Conservation (phyloP, 805 yeast genomes). For the Candida tallmaniae region DNA sequence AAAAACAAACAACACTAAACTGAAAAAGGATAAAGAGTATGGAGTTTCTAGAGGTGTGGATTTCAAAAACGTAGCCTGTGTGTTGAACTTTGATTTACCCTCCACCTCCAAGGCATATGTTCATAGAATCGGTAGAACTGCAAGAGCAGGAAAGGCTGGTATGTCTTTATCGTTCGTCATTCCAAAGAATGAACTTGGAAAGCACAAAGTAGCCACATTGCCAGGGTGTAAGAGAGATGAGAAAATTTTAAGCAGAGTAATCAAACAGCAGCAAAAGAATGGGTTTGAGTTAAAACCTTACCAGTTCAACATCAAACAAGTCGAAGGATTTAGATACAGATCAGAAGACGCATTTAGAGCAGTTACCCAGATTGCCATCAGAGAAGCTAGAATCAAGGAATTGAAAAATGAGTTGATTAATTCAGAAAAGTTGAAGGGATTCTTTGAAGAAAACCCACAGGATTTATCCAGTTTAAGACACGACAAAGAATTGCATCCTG, state of each 20-base stretch:
- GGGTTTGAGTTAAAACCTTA: constrained; percentile 82
- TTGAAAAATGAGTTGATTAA: constrained; percentile 80
- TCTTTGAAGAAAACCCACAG: constrained; percentile 95
- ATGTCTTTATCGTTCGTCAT: constrained; percentile 92
- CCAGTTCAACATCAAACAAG: constrained; percentile 84
- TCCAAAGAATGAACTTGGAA: constrained; percentile 77
- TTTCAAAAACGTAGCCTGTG: constrained; percentile 94
- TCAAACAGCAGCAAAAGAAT: constrained; percentile 66
- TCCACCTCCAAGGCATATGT: constrained; percentile 83
- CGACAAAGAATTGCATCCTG: constrained; percentile 81
- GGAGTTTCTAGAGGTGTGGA: constrained; percentile 98
- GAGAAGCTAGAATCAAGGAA: constrained; percentile 92
- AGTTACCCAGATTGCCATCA: constrained; percentile 79
- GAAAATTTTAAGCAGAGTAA: constrained; percentile 70
- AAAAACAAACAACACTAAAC: constrained; percentile 14
- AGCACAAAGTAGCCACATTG: constrained; percentile 76
- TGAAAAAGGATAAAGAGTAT: constrained; percentile 65
- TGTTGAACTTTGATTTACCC: constrained; percentile 91
- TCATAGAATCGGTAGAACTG: constrained; percentile 95
- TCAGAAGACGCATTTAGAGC: constrained; percentile 96
- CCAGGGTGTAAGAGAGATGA: constrained; percentile 78
- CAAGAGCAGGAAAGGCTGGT: constrained; percentile 94
- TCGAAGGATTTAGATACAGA: constrained; percentile 94
- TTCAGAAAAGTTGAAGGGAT: constrained; percentile 86
- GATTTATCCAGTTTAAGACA: constrained; percentile 87